Percentiles rank a stretch among this genome's conserved stretches.
phyloP scores from a whole-genome alignment of 2,329 filamentous ascomycete species.

The Ascochyta lentis region DNA sequence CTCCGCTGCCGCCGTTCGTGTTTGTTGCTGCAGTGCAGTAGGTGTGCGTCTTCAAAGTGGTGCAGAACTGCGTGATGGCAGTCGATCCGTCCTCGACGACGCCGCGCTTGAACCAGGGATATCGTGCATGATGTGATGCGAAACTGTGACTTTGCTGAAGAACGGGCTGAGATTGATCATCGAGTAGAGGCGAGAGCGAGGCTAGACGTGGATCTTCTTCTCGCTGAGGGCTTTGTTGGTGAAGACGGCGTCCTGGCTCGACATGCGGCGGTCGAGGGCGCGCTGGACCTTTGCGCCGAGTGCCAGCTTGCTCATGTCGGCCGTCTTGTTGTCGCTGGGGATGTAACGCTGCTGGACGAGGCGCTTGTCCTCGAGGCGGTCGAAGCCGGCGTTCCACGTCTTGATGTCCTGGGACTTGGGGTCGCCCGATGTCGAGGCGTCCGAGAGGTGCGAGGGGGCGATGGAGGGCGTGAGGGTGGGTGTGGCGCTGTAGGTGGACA shows the following conservation, averaged over 20 bases:
- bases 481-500: conserved; percentile 59
- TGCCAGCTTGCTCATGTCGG: conserved; percentile 83
- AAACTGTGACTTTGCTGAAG: conserved; percentile 15
- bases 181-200: neutral
- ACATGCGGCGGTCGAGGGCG: conserved; percentile 85
- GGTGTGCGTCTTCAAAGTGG: neutral
- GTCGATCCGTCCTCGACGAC: conserved; percentile 1
- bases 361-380: conserved; percentile 89
- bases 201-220: conserved; percentile 45
- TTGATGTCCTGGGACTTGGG: conserved; percentile 69
- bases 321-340: conserved; percentile 78
- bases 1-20: neutral
- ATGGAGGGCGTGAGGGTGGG: conserved; percentile 60
- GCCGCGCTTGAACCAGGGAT: conserved; percentile 16
- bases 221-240: conserved; percentile 57
- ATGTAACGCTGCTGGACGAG: conserved; percentile 82
- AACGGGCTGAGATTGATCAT: conserved; percentile 6
- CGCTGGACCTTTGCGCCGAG: conserved; percentile 90
- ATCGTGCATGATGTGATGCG: conserved; percentile 14
- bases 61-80: neutral
- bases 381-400: conserved; percentile 79
- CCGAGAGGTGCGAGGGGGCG: conserved; percentile 52
- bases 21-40: neutral
- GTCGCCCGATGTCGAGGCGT: conserved; percentile 46
- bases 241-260: conserved; percentile 86